Evolutionary conservation across 306 rosid genomes (phyloP).

Genomic region (Alnus glutinosa): DNA sequence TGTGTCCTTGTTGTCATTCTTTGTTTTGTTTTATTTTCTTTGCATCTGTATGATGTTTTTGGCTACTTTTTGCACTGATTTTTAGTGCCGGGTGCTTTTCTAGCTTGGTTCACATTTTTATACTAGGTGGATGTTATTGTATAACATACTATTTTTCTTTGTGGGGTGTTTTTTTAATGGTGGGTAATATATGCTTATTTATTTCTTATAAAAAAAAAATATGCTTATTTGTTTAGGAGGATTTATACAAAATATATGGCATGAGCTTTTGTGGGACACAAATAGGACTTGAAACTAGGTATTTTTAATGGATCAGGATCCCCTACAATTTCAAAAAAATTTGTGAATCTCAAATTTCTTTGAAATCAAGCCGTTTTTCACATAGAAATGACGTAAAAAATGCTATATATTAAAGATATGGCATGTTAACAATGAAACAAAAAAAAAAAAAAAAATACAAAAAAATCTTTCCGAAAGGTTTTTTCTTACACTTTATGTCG

Average conservation of each 20-base stretch:
- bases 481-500: no score
- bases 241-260: not conserved
- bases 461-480: no score
- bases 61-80: not conserved
- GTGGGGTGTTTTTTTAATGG: no score
- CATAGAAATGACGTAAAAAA: no score
- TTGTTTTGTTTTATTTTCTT: not conserved
- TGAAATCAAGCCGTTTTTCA: no score
- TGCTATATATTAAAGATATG: no score
- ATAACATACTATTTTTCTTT: not conserved
- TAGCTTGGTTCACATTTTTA: not conserved
- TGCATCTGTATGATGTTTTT: not conserved
- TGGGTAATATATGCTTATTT: not conserved
- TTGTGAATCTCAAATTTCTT: no score
- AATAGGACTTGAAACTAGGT: not conserved
- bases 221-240: not conserved
- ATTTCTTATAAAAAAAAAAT: not conserved
- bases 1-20: not conserved
- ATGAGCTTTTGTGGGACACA: not conserved
- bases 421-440: no score
- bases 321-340: no score
- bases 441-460: no score
- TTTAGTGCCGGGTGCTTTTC: not conserved
- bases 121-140: not conserved
- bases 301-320: no score